Base-by-base conservation (phyloP, 371 early-diverging fungal species). In the Syncephalastrum sp. region DNA sequence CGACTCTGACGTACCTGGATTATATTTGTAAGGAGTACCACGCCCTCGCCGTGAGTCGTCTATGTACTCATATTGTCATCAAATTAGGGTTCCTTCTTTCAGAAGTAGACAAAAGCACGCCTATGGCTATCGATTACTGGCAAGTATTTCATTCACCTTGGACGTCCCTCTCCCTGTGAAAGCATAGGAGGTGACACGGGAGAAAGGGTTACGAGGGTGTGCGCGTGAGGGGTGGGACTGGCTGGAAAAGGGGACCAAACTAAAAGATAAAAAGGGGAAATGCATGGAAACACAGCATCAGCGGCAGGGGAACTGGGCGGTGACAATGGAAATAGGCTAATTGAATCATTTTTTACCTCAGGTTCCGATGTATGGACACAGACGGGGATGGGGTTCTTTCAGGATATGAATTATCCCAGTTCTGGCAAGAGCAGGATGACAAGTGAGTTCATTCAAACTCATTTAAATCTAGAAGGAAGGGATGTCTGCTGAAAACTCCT, bases 331-430 rank as follows among this genome's bases (percentile, higher is more conserved):
- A 38, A 12, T 16, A 41, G 43, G 53, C 16, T 53, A 13, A 41
- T 44, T 50, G 41, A 12, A 47, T 42, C 25, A 23, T 19, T 42
- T 42, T 29, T 21, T 1, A 42, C 53, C 16, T 23, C 41, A 77
- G 78, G 79, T 97, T 96, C 77, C 83, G 93, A 51, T 90, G 89
- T 53, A 69, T 96, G 72, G 97, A 97, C 66, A 66, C 88, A 8
- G 96, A 97, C 67, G 90, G 90, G 7, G 96, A 96, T 71, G 96
- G 95, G 5, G 56, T 88, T 3, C 70, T 97, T 14, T 83, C 88
- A 10, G 74, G 89, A n/a, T 90, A 88, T 71, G 97, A 97, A 70
- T 67, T 97, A 12, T 77, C 84, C 41, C 81, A 87, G 49, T 89
- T 95, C 64, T 96, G 85, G 76, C 83, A 87, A 42, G 94, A 95